Evolutionary conservation across 345 rosid species (phyloP).

Genomic region (Euphorbia lathyris): DNA sequence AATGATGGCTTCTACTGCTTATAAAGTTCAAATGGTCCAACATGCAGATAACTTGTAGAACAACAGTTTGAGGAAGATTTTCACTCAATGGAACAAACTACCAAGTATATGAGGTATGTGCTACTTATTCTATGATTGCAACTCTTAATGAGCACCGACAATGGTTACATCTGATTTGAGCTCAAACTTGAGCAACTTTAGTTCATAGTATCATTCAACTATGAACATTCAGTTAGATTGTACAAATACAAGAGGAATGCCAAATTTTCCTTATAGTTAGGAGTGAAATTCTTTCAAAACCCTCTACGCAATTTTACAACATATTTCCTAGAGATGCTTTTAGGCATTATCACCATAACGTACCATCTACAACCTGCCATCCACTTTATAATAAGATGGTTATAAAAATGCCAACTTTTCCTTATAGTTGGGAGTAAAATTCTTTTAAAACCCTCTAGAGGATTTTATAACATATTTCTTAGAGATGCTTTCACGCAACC

Average conservation of each 20-base stretch:
- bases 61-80: slow-evolving; percentile 94
- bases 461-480: neutral
- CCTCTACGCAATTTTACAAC: no score
- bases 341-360: no score
- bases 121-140: neutral
- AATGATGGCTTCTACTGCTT: neutral
- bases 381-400: no score
- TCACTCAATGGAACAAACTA: slow-evolving; percentile 96
- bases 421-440: neutral
- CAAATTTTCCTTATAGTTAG: no score
- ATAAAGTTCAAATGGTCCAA: slow-evolving; percentile 2
- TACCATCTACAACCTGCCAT: no score
- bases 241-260: neutral
- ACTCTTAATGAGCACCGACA: neutral
- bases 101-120: slow-evolving; percentile 84
- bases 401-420: neutral
- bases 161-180: neutral
- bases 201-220: neutral
- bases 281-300: no score
- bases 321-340: no score
- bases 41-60: slow-evolving; percentile 85
- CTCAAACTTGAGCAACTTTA: neutral
- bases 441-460: neutral
- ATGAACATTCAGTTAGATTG: neutral
- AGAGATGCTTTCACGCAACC: neutral